Conservation (phyloP, 805 yeast species). For the Lipomyces starkeyi region DNA sequence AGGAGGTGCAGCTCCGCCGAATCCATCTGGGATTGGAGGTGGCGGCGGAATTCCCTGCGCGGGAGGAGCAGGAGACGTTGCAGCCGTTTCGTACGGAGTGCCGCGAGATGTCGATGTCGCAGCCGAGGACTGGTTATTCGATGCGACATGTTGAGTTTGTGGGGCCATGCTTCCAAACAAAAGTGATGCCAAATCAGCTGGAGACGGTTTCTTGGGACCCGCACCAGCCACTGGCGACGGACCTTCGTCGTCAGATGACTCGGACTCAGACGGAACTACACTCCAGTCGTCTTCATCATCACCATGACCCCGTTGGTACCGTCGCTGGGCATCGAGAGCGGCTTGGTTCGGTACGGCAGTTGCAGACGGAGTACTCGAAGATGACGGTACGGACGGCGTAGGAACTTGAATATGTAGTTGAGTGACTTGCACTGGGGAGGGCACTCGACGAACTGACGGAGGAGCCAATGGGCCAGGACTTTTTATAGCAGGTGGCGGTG, state of each 20-base stretch:
- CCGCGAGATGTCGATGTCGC: constrained; percentile 44
- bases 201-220: constrained; percentile 47
- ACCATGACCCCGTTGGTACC: constrained; percentile 44
- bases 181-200: constrained; percentile 50
- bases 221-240: constrained; percentile 42
- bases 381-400: constrained; percentile 16
- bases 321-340: constrained; percentile 44
- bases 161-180: constrained; percentile 52
- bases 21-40: constrained; percentile 44
- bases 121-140: constrained; percentile 39
- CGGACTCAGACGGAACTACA: constrained; percentile 41
- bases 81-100: constrained; percentile 47
- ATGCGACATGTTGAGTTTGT: constrained; percentile 31
- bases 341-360: constrained; percentile 33
- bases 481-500: neutral
- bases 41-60: constrained; percentile 41
- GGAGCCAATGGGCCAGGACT: neutral
- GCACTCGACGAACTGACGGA: neutral
- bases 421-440: constrained; percentile 3
- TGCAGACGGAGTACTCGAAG: constrained; percentile 19
- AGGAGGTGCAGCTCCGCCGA: constrained; percentile 47
- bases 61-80: constrained; percentile 39
- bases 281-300: constrained; percentile 47
- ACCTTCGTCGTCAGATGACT: constrained; percentile 45
- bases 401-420: constrained; percentile 12